Conservation (phyloP, 1,139 yeast species). For the Kluyveromyces sp. region DNA sequence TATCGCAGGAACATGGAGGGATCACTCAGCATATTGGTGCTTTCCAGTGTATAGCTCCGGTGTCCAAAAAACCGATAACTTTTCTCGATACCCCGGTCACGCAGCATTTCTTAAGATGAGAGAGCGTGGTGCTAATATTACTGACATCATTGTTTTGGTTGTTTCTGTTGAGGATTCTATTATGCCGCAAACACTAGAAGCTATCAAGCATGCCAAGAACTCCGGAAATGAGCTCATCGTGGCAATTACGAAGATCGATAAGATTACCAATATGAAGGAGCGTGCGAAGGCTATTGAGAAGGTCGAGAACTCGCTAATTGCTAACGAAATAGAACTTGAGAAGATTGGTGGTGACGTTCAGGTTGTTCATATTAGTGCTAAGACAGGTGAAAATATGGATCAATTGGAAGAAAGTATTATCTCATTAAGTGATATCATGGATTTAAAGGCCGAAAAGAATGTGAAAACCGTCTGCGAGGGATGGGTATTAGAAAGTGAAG, state of each 20-base stretch:
- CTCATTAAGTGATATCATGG: slow-evolving; percentile 75
- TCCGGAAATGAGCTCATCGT: slow-evolving; percentile 77
- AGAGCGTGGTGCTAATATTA: slow-evolving; percentile 89
- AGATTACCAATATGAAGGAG: slow-evolving; percentile 56
- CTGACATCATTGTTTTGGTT: slow-evolving; percentile 86
- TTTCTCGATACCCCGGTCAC: slow-evolving; percentile 95
- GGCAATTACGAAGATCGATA: slow-evolving; percentile 89
- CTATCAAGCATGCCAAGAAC: slow-evolving; percentile 83
- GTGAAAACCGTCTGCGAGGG: slow-evolving; percentile 63
- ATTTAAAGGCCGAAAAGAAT: slow-evolving; percentile 57
- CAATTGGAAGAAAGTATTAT: slow-evolving; percentile 84
- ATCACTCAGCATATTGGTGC: slow-evolving; percentile 98
- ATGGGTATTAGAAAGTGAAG: slow-evolving; percentile 81
- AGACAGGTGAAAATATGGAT: slow-evolving; percentile 79
- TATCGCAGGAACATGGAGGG: slow-evolving; percentile 85
- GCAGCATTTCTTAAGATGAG: slow-evolving; percentile 96
- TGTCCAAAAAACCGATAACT: slow-evolving; percentile 69
- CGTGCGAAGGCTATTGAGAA: slow-evolving; percentile 32
- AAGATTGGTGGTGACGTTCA: slow-evolving; percentile 95
- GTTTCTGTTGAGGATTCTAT: slow-evolving; percentile 99
- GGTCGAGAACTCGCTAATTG: slow-evolving; percentile 70
- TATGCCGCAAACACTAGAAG: slow-evolving; percentile 96
- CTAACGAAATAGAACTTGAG: slow-evolving; percentile 76
- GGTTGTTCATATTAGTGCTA: slow-evolving; percentile 79
- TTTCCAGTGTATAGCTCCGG: slow-evolving; percentile 73